A percentile compares a stretch with the other conserved stretches of the same genome.
phyloP scores from a whole-genome alignment of 129 eudicot genomes.

The Silybum marianum region DNA sequence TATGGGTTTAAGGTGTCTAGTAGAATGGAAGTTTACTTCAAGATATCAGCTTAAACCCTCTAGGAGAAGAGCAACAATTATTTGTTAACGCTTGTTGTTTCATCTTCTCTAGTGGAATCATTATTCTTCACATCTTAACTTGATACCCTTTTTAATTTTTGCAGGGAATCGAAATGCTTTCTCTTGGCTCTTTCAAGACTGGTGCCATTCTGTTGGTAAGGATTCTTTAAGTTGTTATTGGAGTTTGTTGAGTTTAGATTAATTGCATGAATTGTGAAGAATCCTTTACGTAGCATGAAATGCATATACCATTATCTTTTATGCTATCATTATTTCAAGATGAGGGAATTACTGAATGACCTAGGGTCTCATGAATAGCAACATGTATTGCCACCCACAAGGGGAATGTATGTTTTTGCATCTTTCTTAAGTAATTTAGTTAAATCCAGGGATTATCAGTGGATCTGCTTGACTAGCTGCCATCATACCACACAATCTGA shows the following conservation, averaged over 20 bases:
- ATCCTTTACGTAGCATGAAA: not conserved
- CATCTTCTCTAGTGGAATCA: not conserved
- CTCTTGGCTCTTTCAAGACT: constrained; percentile 93
- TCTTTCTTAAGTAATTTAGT: too few relatives aligned
- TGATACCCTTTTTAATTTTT: not conserved
- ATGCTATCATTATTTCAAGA: too few relatives aligned
- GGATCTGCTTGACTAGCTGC: too few relatives aligned
- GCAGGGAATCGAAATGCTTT: constrained; percentile 98
- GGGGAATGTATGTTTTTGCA: too few relatives aligned
- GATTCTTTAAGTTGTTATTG: not conserved
- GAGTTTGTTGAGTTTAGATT: not conserved
- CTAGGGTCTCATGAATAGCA: too few relatives aligned
- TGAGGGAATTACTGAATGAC: too few relatives aligned
- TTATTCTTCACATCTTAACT: not conserved
- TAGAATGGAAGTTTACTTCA: not conserved
- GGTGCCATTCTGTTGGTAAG: constrained; percentile 94
- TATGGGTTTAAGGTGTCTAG: not conserved
- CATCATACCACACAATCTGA: too few relatives aligned
- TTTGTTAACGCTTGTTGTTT: not conserved
- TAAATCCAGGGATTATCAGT: too few relatives aligned
- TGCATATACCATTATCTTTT: not conserved
- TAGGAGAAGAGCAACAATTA: not conserved
- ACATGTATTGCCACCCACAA: too few relatives aligned
- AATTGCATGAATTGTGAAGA: not conserved
- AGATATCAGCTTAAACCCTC: not conserved